Base-by-base conservation (phyloP, 23 red algal species). In the Chondrus crispus region DNA sequence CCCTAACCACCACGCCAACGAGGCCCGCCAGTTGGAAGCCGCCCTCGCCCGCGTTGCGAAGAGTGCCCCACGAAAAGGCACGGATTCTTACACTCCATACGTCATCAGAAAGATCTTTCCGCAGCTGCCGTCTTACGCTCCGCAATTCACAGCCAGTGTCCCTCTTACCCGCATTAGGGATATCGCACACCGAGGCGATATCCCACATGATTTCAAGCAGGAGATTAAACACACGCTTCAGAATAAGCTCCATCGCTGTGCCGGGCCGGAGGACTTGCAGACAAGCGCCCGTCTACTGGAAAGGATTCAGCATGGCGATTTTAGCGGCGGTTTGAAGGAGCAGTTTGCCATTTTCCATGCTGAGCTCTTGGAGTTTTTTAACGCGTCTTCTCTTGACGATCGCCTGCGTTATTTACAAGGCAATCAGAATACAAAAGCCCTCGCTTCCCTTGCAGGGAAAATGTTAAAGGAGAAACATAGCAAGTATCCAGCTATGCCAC, bases 221-320 rank as follows among this genome's bases (percentile, higher is more conserved):
- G 85, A 96, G 42, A 96, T 96, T 47, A 96, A 96, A 64, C 94
- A 92, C 39, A 91, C 75, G n/a, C 87, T 96, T 4, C 94, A 96
- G 78, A 96, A 96, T 80, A 96, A 96, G 88, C 43, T 96, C 13
- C 94, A 96, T 68, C 87, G 94, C n/a, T 92, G 94, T 37, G 85
- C 86, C 6, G 94, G 94, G 16, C 94, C 94, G 12, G 94, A 96
- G 45, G 94, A 96, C 52, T 42, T 96, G 32, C 78, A 91, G 40
- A 96, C 94, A n/a, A 85, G 85, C 28, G 69, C 49, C 16, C 62
- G 69, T 49, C 55, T 95, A 50, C 36, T 95, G 11, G 81, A 90
- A 12, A 51, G 84, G 36, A 85, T 95, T 55, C 72, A 80, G 41
- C 39, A 64, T 22, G 52, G 73, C 8, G 85, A 58, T 39, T 95